Evolutionary conservation across 2,329 filamentous ascomycete genomes (phyloP).

Genomic region (Sporothrix sp.): DNA sequence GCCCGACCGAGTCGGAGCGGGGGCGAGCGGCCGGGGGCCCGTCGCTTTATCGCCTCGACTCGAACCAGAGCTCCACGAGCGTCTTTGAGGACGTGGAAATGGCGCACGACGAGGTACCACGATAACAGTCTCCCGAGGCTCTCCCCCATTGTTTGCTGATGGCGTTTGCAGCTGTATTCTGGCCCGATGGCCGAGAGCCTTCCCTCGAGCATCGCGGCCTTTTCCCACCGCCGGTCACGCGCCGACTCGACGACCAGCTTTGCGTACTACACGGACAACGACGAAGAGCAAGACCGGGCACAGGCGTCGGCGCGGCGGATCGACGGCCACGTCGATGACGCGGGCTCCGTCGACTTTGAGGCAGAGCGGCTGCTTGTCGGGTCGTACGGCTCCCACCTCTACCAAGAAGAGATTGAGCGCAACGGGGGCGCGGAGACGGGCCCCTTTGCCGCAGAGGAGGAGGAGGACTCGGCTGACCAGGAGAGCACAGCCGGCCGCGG

Average conservation of each 20-base stretch:
- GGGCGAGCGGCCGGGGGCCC: neutral
- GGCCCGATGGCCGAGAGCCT: conserved; percentile 92
- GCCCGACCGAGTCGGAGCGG: conserved; percentile 3
- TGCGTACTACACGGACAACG: conserved; percentile 72
- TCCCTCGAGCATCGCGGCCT: conserved; percentile 88
- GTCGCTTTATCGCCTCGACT: conserved; percentile 52
- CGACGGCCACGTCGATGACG: neutral
- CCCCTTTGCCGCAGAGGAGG: conserved; percentile 17
- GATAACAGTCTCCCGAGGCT: too few species aligned
- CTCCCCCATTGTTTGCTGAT: conserved; percentile 1
- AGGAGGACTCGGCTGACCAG: conserved; percentile 29
- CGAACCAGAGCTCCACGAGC: conserved; percentile 65
- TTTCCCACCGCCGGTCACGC: conserved; percentile 71
- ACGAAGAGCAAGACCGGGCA: conserved; percentile 34
- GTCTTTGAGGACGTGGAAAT: conserved; percentile 96
- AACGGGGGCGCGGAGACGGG: conserved; percentile 27
- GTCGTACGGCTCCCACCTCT: conserved; percentile 6
- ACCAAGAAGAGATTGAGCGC: conserved; percentile 24
- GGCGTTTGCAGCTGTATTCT: conserved; percentile 64
- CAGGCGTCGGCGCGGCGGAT: neutral
- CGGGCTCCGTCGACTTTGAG: conserved; percentile 23
- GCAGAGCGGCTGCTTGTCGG: conserved; percentile 11
- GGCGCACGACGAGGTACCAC: conserved; percentile 96
- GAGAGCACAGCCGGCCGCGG: conserved; percentile 27
- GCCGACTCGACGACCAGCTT: conserved; percentile 84